phyloP scores from a whole-genome alignment of 352 stramenopile genomes.

The Phytophthora citrophthora region DNA sequence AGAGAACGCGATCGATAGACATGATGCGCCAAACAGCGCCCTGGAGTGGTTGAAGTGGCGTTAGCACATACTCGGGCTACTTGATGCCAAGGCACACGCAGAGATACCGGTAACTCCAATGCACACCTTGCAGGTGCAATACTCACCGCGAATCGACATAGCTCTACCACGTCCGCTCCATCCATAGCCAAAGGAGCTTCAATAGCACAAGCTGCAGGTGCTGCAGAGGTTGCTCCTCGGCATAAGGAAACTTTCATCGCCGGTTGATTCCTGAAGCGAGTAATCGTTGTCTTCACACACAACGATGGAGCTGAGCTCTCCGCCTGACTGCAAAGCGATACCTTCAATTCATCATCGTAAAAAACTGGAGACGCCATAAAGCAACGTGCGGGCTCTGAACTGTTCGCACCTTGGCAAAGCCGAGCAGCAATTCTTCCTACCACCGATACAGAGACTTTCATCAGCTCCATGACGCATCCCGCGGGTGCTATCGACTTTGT shows the following conservation, averaged over 20 bases:
- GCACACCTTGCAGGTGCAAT: slow-evolving; percentile 49
- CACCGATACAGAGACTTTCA: slow-evolving; percentile 4
- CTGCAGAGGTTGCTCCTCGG: slow-evolving; percentile 29
- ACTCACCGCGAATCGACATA: slow-evolving; percentile 45
- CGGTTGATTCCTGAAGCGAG: slow-evolving; percentile 20
- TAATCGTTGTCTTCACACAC: slow-evolving; percentile 37
- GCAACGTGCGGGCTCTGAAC: slow-evolving; percentile 41
- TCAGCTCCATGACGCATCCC: slow-evolving; percentile 33
- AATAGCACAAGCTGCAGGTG: slow-evolving; percentile 42
- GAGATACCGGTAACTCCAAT: slow-evolving; percentile 26
- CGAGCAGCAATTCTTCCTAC: slow-evolving; percentile 10
- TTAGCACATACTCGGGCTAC: slow-evolving; percentile 44
- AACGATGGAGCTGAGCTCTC: slow-evolving; percentile 39
- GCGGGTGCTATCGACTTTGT: slow-evolving; percentile 24
- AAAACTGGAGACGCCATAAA: slow-evolving; percentile 37
- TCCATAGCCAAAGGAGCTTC: slow-evolving; percentile 56
- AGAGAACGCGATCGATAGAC: slow-evolving; percentile 24
- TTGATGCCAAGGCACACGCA: slow-evolving; percentile 35
- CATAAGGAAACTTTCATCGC: slow-evolving; percentile 39
- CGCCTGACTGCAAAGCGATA: slow-evolving; percentile 45
- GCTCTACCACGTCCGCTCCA: slow-evolving; percentile 29
- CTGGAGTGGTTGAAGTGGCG: slow-evolving; percentile 44
- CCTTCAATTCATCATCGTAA: slow-evolving; percentile 47
- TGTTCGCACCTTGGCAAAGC: slow-evolving; percentile 39
- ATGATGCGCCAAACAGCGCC: slow-evolving; percentile 48